phyloP scores from a whole-genome alignment of 192 early-diverging fungal species.

The Linnemannia hyalina region DNA sequence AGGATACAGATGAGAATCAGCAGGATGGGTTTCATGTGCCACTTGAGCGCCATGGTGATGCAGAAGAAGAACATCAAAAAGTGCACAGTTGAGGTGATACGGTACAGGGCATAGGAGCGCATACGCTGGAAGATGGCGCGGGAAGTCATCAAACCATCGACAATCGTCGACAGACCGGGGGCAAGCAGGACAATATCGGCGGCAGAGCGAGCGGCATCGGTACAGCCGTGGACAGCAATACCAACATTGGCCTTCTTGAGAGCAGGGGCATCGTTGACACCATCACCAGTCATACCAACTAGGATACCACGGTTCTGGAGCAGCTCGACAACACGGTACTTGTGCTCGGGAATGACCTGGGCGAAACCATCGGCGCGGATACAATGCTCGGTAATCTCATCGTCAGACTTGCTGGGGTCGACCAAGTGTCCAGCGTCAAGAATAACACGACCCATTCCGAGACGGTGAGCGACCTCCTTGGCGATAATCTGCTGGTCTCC shows the following conservation, averaged over 20 bases:
- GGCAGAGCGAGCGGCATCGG: conserved; percentile 94
- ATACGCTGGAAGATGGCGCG: conserved; percentile 97
- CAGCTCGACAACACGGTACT: conserved; percentile 94
- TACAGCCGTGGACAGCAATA: conserved; percentile 96
- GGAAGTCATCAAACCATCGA: conserved; percentile 90
- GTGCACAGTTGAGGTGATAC: conserved; percentile 96
- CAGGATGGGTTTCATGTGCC: conserved; percentile 82
- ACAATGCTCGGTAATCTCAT: conserved; percentile 86
- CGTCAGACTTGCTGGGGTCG: conserved; percentile 80
- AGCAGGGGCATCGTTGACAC: conserved; percentile 98
- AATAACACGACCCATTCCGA: conserved; percentile 94
- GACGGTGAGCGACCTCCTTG: conserved; percentile 90
- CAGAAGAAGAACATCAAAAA: conserved; percentile 97
- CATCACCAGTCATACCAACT: conserved; percentile 97
- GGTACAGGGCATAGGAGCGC: conserved; percentile 93
- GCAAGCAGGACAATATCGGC: conserved; percentile 95
- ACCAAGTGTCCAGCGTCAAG: conserved; percentile 89
- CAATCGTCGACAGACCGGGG: conserved; percentile 91
- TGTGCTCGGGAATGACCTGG: conserved; percentile 98
- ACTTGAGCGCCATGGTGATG: conserved; percentile 84
- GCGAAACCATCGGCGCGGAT: conserved; percentile 94
- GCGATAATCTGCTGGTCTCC: conserved; percentile 96
- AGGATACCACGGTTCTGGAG: conserved; percentile 87
- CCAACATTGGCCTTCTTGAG: conserved; percentile 98
- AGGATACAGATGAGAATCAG: conserved; percentile 90